phyloP scores from a whole-genome alignment of 2,329 filamentous ascomycete species.

The Neopestalotiopsis sp. region DNA sequence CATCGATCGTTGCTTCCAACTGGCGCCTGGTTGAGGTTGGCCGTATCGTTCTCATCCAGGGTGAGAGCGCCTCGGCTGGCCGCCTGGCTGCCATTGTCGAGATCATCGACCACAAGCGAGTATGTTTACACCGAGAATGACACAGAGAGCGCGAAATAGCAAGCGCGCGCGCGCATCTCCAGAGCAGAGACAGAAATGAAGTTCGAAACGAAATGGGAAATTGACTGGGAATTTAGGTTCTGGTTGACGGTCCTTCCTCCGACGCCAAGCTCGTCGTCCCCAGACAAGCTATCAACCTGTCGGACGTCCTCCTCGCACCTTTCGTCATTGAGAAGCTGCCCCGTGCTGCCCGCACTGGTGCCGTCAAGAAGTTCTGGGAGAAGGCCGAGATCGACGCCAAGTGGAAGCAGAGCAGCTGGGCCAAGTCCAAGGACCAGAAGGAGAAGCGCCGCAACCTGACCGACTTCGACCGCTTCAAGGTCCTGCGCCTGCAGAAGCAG shows the following conservation, averaged over 20 bases:
- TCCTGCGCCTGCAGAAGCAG: slow-evolving; percentile 99
- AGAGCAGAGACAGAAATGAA: slow-evolving; percentile 21
- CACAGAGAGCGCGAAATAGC: neutral
- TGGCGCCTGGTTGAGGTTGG: slow-evolving; percentile 99
- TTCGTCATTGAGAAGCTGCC: slow-evolving; percentile 87
- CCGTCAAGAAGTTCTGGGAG: slow-evolving; percentile 89
- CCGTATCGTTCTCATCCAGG: slow-evolving; percentile 91
- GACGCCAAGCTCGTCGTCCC: slow-evolving; percentile 80
- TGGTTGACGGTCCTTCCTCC: slow-evolving; percentile 92
- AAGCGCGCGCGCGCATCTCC: slow-evolving; percentile 3
- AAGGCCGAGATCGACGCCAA: slow-evolving; percentile 89
- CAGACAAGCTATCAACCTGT: slow-evolving; percentile 85
- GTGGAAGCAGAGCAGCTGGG: slow-evolving; percentile 91
- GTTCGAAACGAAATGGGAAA: slow-evolving; percentile 34
- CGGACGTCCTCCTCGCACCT: slow-evolving; percentile 85
- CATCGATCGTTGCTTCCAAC: slow-evolving; percentile 79
- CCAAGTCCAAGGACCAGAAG: slow-evolving; percentile 88
- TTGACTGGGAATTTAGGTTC: slow-evolving; percentile 66
- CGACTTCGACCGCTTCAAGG: slow-evolving; percentile 99
- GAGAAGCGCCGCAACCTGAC: slow-evolving; percentile 88
- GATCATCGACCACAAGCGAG: slow-evolving; percentile 99
- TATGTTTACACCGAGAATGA: slow-evolving; percentile 63
- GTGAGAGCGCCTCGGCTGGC: slow-evolving; percentile 77
- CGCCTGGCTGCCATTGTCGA: slow-evolving; percentile 94
- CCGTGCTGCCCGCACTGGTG: slow-evolving; percentile 80